A percentile compares a stretch with the other conserved stretches of the same genome.
These are phyloP conservation scores for Hemileia vastatrix DNA, from an alignment of 1,284 basidiomycete genomes.

Conservation along the genomic window DNA sequence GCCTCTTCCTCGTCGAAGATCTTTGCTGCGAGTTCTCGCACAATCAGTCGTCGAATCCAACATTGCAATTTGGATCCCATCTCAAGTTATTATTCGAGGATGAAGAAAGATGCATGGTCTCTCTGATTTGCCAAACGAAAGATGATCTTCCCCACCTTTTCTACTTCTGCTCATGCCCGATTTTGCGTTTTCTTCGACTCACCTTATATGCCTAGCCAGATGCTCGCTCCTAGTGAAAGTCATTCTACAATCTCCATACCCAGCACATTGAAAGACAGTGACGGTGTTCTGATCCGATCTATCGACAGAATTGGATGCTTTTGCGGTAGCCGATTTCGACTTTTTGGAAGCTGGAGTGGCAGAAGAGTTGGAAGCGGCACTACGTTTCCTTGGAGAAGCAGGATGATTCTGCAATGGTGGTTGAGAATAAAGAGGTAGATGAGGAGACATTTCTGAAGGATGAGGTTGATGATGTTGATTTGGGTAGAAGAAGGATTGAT, in stretches of 20 bases:
- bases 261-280: slow-evolving; percentile 90
- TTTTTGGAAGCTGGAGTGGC: no score
- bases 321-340: no score
- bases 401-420: not conserved
- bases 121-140: not conserved
- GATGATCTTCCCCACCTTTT: not conserved
- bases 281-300: no score
- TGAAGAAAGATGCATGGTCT: slow-evolving; percentile 5
- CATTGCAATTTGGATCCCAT: no score
- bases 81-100: slow-evolving; percentile 6
- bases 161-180: not conserved
- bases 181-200: slow-evolving; percentile 29
- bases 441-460: not conserved
- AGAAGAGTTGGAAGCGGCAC: not conserved
- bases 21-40: no score
- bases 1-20: no score
- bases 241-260: slow-evolving; percentile 91
- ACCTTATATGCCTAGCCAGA: slow-evolving; percentile 88
- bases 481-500: not conserved
- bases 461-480: not conserved
- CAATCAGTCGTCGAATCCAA: no score
- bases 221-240: slow-evolving; percentile 91
- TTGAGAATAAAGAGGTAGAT: no score
- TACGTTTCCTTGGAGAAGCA: not conserved
- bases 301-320: no score